These are phyloP conservation scores for Reutealis trisperma DNA, from an alignment of 345 rosid species.

Conservation along the genomic window DNA sequence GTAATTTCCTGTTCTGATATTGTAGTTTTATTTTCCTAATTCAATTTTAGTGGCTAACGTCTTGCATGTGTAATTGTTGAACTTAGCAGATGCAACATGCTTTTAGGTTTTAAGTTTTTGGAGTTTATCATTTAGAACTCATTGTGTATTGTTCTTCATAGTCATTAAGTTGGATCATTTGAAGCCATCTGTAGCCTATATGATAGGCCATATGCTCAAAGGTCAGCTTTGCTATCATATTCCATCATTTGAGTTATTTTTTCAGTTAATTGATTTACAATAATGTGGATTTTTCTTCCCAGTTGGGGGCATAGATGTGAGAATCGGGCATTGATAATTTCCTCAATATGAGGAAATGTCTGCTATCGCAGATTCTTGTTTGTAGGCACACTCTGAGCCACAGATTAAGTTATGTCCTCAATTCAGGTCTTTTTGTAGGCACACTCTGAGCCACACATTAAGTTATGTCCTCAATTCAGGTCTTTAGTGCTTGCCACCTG, in stretches of 20 bases:
- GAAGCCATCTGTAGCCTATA: not conserved
- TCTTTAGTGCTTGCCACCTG: not conserved
- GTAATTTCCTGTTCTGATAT: slow-evolving; percentile 41
- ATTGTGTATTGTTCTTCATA: slow-evolving; percentile 2
- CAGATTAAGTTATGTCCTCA: not conserved
- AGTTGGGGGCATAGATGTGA: not conserved
- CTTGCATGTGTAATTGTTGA: slow-evolving; percentile 1
- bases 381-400: not conserved
- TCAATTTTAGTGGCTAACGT: not conserved
- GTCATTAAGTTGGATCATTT: not conserved
- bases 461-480: not conserved
- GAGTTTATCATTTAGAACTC: not conserved
- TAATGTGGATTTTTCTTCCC: not conserved
- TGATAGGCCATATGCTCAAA: not conserved
- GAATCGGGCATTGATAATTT: not conserved
- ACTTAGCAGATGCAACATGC: not conserved
- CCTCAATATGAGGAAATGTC: not conserved
- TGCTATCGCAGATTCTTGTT: not conserved
- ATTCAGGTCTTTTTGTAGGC: not conserved
- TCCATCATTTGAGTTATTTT: not conserved
- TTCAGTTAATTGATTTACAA: not conserved
- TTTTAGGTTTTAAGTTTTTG: not conserved
- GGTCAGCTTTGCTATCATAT: not conserved
- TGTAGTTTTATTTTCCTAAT: slow-evolving; percentile 9
- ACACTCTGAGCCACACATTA: not conserved